A percentile compares a stretch with the other conserved stretches of the same genome.
These are phyloP conservation scores for Cordyceps pruinosa DNA, from an alignment of 2,329 filamentous ascomycete species.

Conservation along the genomic window DNA sequence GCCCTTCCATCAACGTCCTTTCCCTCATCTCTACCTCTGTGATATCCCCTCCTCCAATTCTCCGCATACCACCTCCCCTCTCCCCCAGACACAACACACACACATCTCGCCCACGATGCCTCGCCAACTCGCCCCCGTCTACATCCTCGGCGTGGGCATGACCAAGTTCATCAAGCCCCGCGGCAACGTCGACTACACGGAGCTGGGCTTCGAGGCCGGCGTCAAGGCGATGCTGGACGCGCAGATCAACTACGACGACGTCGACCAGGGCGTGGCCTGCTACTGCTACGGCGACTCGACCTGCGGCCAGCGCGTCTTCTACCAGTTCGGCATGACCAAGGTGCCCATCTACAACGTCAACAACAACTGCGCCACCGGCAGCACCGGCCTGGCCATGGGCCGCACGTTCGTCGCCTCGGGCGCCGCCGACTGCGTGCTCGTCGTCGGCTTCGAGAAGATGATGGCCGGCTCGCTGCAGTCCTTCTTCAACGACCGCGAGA, in stretches of 20 bases:
- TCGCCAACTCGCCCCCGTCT: conserved; percentile 50
- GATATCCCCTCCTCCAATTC: neutral
- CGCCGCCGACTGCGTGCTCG: conserved; percentile 78
- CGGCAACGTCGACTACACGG: conserved; percentile 89
- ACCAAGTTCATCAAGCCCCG: conserved; percentile 98
- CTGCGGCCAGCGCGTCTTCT: conserved; percentile 93
- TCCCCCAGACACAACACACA: neutral
- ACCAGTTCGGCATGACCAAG: conserved; percentile 95
- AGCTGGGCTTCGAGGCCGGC: conserved; percentile 87
- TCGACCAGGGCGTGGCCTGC: conserved; percentile 92
- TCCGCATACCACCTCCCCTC: too few relatives aligned
- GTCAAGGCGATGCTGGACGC: conserved; percentile 80
- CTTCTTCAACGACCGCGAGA: conserved; percentile 79
- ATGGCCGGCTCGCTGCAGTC: conserved; percentile 78
- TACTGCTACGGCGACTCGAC: conserved; percentile 97
- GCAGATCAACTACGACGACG: conserved; percentile 92
- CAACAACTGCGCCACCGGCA: conserved; percentile 98
- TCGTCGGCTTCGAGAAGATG: conserved; percentile 98
- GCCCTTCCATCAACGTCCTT: conserved; percentile 3
- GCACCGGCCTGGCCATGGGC: conserved; percentile 79
- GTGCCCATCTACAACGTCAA: conserved; percentile 98
- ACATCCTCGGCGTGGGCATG: conserved; percentile 96
- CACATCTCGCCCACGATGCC: conserved; percentile 33
- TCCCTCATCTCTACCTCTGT: neutral
- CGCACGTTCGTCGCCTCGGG: conserved; percentile 73